Conservation (phyloP, 2,329 filamentous ascomycete genomes). For the Alternaria sp. region DNA sequence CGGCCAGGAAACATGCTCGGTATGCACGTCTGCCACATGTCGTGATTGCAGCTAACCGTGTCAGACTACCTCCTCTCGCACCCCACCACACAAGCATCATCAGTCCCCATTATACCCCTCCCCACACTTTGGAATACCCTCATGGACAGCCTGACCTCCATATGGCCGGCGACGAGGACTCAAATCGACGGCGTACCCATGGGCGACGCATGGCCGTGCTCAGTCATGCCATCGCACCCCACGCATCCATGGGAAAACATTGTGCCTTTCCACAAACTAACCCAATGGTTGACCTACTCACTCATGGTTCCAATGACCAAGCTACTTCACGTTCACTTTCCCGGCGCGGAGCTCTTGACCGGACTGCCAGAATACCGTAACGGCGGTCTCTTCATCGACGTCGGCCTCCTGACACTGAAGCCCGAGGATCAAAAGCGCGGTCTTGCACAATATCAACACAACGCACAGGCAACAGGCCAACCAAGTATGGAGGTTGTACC, state of each 20-base stretch:
- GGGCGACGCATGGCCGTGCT: conserved; percentile 94
- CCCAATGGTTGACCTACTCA: conserved; percentile 93
- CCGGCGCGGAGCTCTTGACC: conserved; percentile 83
- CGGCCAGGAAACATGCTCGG: conserved; percentile 94
- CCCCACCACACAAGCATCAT: conserved; percentile 86
- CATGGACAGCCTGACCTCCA: conserved; percentile 83
- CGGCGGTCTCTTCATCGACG: conserved; percentile 85
- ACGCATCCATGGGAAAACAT: conserved; percentile 79
- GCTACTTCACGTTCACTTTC: conserved; percentile 80
- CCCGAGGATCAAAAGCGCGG: conserved; percentile 73
- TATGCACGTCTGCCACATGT: conserved; percentile 53
- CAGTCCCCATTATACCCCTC: conserved; percentile 84
- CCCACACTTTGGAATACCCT: conserved; percentile 90
- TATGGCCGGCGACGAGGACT: conserved; percentile 89
- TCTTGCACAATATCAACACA: conserved; percentile 71
- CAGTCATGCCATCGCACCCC: conserved; percentile 78
- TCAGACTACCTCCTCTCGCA: conserved; percentile 92
- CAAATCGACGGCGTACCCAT: conserved; percentile 85
- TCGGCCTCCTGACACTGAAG: conserved; percentile 81
- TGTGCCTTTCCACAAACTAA: conserved; percentile 87
- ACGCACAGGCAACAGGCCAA: conserved; percentile 75
- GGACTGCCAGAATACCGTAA: conserved; percentile 93
- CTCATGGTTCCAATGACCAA: conserved; percentile 91
- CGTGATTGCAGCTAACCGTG: conserved; percentile 19
- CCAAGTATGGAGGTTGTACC: conserved; percentile 78